Percentiles rank a stretch among this genome's conserved stretches.
Conservation (phyloP, 805 yeast genomes). For the Candida maltosa region DNA sequence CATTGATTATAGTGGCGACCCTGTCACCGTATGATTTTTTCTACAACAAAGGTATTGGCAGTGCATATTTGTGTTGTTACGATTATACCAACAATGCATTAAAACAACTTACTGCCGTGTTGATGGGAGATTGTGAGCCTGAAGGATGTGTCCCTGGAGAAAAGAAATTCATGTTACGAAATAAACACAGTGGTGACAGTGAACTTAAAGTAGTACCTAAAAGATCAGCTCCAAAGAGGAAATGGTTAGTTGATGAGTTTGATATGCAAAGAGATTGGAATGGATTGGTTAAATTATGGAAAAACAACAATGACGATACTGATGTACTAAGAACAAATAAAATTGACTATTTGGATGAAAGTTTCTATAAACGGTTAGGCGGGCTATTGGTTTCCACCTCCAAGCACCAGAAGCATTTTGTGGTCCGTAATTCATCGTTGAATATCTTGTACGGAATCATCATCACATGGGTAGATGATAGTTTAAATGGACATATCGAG, state of each 20-base stretch:
- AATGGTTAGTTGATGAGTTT: slow-evolving; percentile 60
- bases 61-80: slow-evolving; percentile 57
- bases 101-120: slow-evolving; percentile 44
- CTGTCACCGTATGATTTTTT: slow-evolving; percentile 62
- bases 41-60: slow-evolving; percentile 51
- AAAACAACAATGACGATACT: slow-evolving; percentile 27
- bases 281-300: slow-evolving; percentile 44
- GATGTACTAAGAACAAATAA: slow-evolving; percentile 9
- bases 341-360: slow-evolving; percentile 22
- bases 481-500: slow-evolving; percentile 40
- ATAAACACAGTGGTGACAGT: slow-evolving; percentile 13
- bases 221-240: slow-evolving; percentile 26
- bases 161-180: slow-evolving; percentile 26
- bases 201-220: slow-evolving; percentile 8
- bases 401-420: slow-evolving; percentile 44
- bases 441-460: slow-evolving; percentile 54
- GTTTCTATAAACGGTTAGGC: slow-evolving; percentile 26
- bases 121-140: slow-evolving; percentile 53
- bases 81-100: slow-evolving; percentile 56
- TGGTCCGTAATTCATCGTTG: slow-evolving; percentile 54
- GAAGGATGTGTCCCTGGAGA: slow-evolving; percentile 59
- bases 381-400: slow-evolving; percentile 26
- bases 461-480: slow-evolving; percentile 46
- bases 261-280: slow-evolving; percentile 48
- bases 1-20: slow-evolving; percentile 57